Evolutionary conservation across 129 eudicot genomes (phyloP).

Genomic region (Chrysanthemum makinoi): DNA sequence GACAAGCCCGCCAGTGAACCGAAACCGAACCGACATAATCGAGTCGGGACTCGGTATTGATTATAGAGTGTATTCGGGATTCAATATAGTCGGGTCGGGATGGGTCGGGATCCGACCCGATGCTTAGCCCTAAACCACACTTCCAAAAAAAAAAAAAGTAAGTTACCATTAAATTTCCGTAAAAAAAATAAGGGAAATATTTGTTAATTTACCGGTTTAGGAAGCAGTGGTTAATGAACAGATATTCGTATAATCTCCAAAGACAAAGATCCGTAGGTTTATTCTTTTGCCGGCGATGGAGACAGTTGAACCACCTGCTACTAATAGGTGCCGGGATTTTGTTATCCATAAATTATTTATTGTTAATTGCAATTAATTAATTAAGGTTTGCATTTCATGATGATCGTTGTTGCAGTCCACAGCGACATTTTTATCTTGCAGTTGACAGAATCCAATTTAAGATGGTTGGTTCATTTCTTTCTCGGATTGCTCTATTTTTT

Average conservation of each 20-base stretch:
- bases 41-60: no score
- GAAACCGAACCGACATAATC: no score
- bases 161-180: no score
- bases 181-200: no score
- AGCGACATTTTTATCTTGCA: constrained; percentile 96
- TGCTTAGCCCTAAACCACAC: no score
- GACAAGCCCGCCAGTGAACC: no score
- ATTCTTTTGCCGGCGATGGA: constrained; percentile 41
- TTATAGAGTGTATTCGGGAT: no score
- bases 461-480: constrained; percentile 47
- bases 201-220: not conserved
- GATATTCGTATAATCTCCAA: not conserved
- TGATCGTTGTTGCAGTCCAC: constrained; percentile 52
- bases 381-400: not conserved
- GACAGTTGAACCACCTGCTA: constrained; percentile 39
- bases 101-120: no score
- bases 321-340: constrained; percentile 34
- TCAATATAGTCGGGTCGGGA: no score
- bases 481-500: not conserved
- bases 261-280: constrained; percentile 20
- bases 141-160: no score
- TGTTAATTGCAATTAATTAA: not conserved
- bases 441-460: constrained; percentile 85
- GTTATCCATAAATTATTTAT: not conserved
- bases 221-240: not conserved